These are phyloP conservation scores for Paramecium sonneborni DNA, from an alignment of 73 alveolate genomes.

Conservation along the genomic window DNA sequence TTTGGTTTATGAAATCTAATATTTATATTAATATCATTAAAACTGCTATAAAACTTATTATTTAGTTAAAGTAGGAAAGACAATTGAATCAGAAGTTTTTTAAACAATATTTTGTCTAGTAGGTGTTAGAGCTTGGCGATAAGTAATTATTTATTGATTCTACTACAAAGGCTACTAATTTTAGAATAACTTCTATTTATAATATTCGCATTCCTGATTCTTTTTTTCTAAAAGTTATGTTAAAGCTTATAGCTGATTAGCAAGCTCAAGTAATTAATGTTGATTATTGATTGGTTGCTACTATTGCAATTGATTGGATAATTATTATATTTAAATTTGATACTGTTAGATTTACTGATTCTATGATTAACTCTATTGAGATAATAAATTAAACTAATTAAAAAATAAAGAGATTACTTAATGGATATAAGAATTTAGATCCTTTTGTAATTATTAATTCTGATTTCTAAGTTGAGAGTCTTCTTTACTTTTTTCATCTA, in stretches of 20 bases:
- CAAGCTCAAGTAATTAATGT: background rate
- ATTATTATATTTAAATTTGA: background rate
- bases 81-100: background rate
- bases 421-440: background rate
- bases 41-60: background rate
- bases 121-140: slow-evolving; percentile 14
- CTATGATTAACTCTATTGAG: background rate
- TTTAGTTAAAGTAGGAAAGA: slow-evolving; percentile 16
- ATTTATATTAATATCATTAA: background rate
- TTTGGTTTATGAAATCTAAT: background rate
- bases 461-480: background rate
- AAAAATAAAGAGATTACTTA: background rate
- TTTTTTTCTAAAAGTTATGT: background rate
- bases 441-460: background rate
- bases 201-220: slow-evolving; percentile 1
- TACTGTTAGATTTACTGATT: background rate
- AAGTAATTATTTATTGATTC: background rate
- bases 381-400: background rate
- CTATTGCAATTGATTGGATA: background rate
- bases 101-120: background rate
- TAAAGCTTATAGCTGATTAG: background rate
- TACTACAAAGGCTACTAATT: background rate
- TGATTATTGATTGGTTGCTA: background rate
- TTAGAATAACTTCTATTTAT: background rate
- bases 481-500: slow-evolving; percentile 20